These are phyloP conservation scores for Casuarina glauca DNA, from an alignment of 306 rosid species.

Conservation along the genomic window DNA sequence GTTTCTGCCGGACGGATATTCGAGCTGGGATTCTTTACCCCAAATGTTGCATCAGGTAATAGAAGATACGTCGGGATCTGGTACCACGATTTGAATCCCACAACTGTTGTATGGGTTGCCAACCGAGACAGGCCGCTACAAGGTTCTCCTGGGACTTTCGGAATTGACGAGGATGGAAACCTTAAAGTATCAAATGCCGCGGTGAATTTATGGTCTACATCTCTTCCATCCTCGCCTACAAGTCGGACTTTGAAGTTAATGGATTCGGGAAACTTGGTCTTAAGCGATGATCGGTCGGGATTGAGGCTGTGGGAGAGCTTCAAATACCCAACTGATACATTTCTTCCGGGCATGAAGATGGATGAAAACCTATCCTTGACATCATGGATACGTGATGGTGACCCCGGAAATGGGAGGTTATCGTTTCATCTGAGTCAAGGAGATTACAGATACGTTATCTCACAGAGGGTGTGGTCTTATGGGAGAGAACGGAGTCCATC, in stretches of 20 bases:
- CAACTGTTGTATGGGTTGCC: slow-evolving; percentile 50
- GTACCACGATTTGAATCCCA: neutral
- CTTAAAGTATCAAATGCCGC: slow-evolving; percentile 12
- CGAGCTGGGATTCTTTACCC: slow-evolving; percentile 41
- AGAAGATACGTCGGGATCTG: slow-evolving; percentile 41
- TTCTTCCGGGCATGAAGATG: slow-evolving; percentile 53
- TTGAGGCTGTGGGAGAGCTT: slow-evolving; percentile 50
- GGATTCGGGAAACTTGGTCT: slow-evolving; percentile 47
- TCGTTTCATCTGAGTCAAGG: slow-evolving; percentile 1
- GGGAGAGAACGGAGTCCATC: too few species aligned
- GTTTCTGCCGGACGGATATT: slow-evolving; percentile 31
- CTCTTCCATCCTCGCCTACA: neutral
- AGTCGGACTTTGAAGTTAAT: slow-evolving; percentile 29
- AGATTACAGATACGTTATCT: too few species aligned
- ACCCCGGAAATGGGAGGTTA: slow-evolving; percentile 20
- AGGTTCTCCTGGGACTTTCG: slow-evolving; percentile 7
- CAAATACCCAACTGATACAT: slow-evolving; percentile 46
- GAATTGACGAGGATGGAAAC: slow-evolving; percentile 34
- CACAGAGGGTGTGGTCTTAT: too few species aligned
- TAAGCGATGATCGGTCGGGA: neutral
- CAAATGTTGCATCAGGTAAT: neutral
- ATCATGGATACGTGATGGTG: slow-evolving; percentile 22
- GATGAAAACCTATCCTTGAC: neutral
- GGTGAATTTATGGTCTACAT: slow-evolving; percentile 16
- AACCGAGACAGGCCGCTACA: slow-evolving; percentile 19